Evolutionary conservation across 2,329 filamentous ascomycete genomes (phyloP).

Genomic region (Apiospora kogelbergensis): DNA sequence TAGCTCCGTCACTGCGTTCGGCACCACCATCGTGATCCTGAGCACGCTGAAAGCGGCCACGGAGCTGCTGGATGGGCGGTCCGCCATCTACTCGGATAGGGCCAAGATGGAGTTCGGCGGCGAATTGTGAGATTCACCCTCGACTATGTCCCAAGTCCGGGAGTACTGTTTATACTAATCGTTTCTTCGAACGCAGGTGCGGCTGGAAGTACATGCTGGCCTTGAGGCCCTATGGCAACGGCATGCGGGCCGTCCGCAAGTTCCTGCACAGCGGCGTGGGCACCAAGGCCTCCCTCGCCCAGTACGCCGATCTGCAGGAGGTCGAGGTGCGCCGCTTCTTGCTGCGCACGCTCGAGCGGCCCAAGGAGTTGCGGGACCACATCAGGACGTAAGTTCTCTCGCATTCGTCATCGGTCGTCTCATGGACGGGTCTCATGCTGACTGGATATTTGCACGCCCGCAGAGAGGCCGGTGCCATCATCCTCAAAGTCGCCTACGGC

Average conservation of each 20-base stretch:
- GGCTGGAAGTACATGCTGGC: constrained; percentile 39
- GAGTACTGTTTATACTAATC: neutral
- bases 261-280: constrained; percentile 45
- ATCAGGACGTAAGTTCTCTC: constrained; percentile 40
- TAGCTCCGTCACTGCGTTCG: constrained; percentile 41
- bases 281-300: constrained; percentile 35
- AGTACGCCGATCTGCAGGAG: constrained; percentile 43
- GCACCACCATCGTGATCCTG: constrained; percentile 41
- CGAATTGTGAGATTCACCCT: constrained; percentile 33
- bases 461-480: constrained; percentile 30
- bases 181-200: constrained; percentile 14
- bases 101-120: constrained; percentile 32
- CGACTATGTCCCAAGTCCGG: too few species aligned
- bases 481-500: constrained; percentile 30
- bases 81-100: constrained; percentile 35
- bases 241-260: constrained; percentile 43
- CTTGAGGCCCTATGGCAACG: constrained; percentile 35
- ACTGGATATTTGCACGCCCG: constrained; percentile 19
- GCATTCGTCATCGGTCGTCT: constrained; percentile 16
- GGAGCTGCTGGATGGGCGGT: constrained; percentile 38
- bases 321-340: constrained; percentile 44
- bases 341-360: constrained; percentile 39
- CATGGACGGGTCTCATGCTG: too few species aligned
- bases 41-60: constrained; percentile 35
- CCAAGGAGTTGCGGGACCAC: constrained; percentile 37